These are phyloP conservation scores for Citrullus mucosospermus DNA, from an alignment of 306 rosid genomes.

Conservation along the genomic window DNA sequence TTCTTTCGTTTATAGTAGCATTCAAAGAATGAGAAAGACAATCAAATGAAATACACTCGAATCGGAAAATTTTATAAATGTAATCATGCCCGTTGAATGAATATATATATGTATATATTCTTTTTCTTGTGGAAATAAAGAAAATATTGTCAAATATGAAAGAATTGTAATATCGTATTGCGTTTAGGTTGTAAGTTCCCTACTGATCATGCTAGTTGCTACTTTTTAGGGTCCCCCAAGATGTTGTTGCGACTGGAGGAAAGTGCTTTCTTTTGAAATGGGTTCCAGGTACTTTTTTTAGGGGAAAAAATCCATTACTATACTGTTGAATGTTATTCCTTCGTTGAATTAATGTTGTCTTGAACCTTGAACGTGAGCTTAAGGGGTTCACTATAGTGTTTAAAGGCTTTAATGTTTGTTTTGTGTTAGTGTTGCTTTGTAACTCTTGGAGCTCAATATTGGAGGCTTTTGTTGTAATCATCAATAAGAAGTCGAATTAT, in stretches of 20 bases:
- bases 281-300: conserved; percentile 53
- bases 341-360: not conserved
- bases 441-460: not conserved
- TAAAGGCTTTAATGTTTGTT: not conserved
- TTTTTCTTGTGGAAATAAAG: not conserved
- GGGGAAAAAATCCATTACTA: not conserved
- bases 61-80: not conserved
- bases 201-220: not conserved
- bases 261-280: conserved; percentile 70
- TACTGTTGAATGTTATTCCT: not conserved
- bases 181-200: not conserved
- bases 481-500: too few relatives aligned
- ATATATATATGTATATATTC: not conserved
- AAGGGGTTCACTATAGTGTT: not conserved
- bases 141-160: not conserved
- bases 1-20: not conserved
- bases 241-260: conserved; percentile 92
- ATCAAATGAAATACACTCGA: not conserved
- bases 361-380: not conserved
- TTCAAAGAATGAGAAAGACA: not conserved
- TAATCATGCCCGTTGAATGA: not conserved
- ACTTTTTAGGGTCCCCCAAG: conserved; percentile 78
- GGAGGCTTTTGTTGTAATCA: too few relatives aligned
- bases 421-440: not conserved
- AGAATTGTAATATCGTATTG: not conserved